A percentile compares a stretch with the other conserved stretches of the same genome.
phyloP scores from a whole-genome alignment of 2,329 filamentous ascomycete species.

The Phaeoacremonium minimum region DNA sequence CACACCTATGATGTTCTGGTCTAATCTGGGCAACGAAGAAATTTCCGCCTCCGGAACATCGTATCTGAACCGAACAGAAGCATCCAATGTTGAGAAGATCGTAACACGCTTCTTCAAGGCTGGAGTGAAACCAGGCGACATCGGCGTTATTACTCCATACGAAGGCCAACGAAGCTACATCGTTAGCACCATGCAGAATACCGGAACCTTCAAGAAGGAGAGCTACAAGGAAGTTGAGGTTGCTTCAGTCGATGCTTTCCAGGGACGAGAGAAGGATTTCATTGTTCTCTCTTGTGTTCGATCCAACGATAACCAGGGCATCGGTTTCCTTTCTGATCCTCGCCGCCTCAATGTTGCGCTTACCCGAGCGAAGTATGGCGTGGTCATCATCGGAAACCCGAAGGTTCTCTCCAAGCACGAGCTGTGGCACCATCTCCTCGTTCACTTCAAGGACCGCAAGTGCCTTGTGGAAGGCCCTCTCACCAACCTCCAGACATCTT shows the following conservation, averaged over 20 bases:
- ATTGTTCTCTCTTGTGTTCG: constrained; percentile 97
- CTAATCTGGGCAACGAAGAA: constrained; percentile 94
- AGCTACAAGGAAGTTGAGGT: constrained; percentile 98
- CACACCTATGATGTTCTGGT: constrained; percentile 99
- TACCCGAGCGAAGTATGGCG: constrained; percentile 92
- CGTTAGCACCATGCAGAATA: constrained; percentile 98
- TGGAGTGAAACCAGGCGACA: constrained; percentile 86
- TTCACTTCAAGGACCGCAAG: constrained; percentile 95
- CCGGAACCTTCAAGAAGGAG: constrained; percentile 96
- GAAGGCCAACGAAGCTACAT: constrained; percentile 98
- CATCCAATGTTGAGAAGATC: constrained; percentile 96
- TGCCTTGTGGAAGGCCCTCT: constrained; percentile 94
- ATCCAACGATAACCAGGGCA: constrained; percentile 98
- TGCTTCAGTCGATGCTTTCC: constrained; percentile 96
- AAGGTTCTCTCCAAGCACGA: constrained; percentile 98
- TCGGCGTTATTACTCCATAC: constrained; percentile 98
- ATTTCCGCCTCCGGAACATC: constrained; percentile 97
- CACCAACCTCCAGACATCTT: constrained; percentile 90
- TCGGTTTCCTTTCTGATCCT: constrained; percentile 96
- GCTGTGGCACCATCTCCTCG: constrained; percentile 89
- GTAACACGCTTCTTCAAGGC: constrained; percentile 99
- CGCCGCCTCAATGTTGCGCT: constrained; percentile 95
- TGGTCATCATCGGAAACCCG: constrained; percentile 95
- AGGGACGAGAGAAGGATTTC: constrained; percentile 98
- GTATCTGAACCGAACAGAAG: constrained; percentile 95